Evolutionary conservation across 73 alveolate genomes (phyloP).

Genomic region (Halteria grandinella): DNA sequence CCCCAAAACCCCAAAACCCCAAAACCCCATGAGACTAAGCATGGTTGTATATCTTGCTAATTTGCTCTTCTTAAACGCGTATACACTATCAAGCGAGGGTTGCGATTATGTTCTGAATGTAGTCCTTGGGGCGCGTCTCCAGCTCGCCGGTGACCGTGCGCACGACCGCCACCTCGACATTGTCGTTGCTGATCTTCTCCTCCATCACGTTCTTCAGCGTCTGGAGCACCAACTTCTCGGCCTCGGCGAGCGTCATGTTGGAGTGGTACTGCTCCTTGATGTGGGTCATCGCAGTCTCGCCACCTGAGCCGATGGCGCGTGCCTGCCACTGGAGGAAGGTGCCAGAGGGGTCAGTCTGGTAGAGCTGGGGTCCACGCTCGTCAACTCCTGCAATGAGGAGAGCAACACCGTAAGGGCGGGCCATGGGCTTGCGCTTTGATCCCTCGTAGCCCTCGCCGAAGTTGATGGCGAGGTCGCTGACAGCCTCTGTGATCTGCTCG

Average conservation of each 20-base stretch:
- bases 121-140: conserved; percentile 31
- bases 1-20: no score
- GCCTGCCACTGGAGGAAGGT: conserved; percentile 94
- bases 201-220: conserved; percentile 95
- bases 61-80: no score
- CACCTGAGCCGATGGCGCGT: conserved; percentile 95
- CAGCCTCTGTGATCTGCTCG: conserved; percentile 86
- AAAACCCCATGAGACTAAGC: no score
- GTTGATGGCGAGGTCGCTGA: conserved; percentile 93
- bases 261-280: conserved; percentile 85
- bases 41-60: no score
- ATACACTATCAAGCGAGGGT: conserved; percentile 65
- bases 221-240: conserved; percentile 85
- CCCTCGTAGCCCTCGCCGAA: conserved; percentile 94
- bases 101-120: conserved; percentile 24
- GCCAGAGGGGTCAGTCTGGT: conserved; percentile 96
- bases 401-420: conserved; percentile 97
- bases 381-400: conserved; percentile 95
- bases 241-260: conserved; percentile 87
- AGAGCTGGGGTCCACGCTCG: conserved; percentile 90
- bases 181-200: conserved; percentile 84
- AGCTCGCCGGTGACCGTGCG: conserved; percentile 68
- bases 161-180: conserved; percentile 91
- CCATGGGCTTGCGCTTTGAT: conserved; percentile 79
- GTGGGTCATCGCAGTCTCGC: conserved; percentile 92